Evolutionary conservation across 2,329 filamentous ascomycete species (phyloP).

Genomic region (Pestalotiopsis fici): DNA sequence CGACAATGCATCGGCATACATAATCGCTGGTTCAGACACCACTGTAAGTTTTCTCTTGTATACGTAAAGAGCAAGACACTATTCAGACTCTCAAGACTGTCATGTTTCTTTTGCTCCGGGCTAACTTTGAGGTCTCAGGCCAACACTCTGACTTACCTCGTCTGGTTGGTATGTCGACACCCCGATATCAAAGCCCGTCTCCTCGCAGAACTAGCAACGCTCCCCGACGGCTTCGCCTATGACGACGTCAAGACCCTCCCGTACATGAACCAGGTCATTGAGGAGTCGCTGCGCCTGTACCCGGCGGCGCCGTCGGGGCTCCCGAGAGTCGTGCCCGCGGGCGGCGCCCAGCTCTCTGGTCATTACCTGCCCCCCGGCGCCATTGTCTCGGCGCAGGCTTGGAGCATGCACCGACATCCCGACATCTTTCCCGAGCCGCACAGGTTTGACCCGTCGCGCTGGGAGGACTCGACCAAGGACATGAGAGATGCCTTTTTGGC

Average conservation of each 20-base stretch:
- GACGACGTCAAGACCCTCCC: constrained; percentile 35
- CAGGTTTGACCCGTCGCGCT: constrained; percentile 35
- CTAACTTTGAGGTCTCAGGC: constrained; percentile 22
- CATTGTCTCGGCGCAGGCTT: constrained; percentile 43
- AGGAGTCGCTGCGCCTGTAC: constrained; percentile 47
- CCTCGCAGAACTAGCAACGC: constrained; percentile 31
- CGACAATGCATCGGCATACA: constrained; percentile 34
- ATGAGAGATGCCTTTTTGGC: constrained; percentile 51
- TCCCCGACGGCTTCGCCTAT: constrained; percentile 32
- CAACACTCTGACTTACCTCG: constrained; percentile 47
- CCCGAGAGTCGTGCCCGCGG: constrained; percentile 39
- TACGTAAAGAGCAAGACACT: not conserved
- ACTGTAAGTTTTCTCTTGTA: constrained; percentile 25
- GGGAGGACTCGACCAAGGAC: constrained; percentile 30
- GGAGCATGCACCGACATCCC: constrained; percentile 46
- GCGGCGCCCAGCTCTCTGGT: constrained; percentile 38
- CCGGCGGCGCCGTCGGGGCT: constrained; percentile 38
- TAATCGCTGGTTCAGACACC: constrained; percentile 51
- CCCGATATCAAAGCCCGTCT: constrained; percentile 31
- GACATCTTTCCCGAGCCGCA: constrained; percentile 41
- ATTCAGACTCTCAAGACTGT: not conserved
- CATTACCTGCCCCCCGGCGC: constrained; percentile 39
- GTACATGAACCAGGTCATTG: constrained; percentile 42
- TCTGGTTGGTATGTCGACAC: constrained; percentile 38
- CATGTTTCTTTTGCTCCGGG: too few relatives aligned